Conservation (phyloP, 768 basidiomycete genomes). For the Macrolepiota dolichaula region DNA sequence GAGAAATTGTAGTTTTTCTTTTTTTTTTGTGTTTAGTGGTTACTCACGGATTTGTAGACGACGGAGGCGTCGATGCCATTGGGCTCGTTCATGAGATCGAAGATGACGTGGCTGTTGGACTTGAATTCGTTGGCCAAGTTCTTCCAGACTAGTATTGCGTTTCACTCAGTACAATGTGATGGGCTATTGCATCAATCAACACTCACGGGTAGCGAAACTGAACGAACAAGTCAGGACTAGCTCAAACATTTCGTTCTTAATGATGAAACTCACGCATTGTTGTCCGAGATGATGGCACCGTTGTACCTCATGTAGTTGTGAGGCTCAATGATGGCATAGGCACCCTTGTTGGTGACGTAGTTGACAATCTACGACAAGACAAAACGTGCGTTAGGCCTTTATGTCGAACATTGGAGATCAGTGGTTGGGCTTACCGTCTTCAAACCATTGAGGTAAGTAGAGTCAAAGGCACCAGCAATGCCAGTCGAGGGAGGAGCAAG, state of each 20-base stretch:
- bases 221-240: background rate
- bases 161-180: background rate
- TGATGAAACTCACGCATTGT: slow-evolving; percentile 35
- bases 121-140: slow-evolving; percentile 53
- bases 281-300: slow-evolving; percentile 45
- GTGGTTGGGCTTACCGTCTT: slow-evolving; percentile 33
- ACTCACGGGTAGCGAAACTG: slow-evolving; percentile 50
- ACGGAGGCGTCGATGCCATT: slow-evolving; percentile 50
- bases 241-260: background rate
- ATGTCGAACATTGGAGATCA: background rate
- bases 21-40: background rate
- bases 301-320: slow-evolving; percentile 66
- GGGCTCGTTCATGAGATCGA: slow-evolving; percentile 69
- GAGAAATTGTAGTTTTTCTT: background rate
- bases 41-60: slow-evolving; percentile 44
- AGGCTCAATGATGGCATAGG: slow-evolving; percentile 53
- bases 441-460: slow-evolving; percentile 48
- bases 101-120: slow-evolving; percentile 52
- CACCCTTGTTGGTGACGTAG: slow-evolving; percentile 61
- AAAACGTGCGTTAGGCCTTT: background rate
- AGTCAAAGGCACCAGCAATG: slow-evolving; percentile 50
- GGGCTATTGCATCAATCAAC: background rate
- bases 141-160: slow-evolving; percentile 43
- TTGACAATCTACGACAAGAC: slow-evolving; percentile 44
- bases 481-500: slow-evolving; percentile 50